These are phyloP conservation scores for Pneumocystis jirovecii DNA, from an alignment of 1,139 yeast genomes.

Conservation along the genomic window DNA sequence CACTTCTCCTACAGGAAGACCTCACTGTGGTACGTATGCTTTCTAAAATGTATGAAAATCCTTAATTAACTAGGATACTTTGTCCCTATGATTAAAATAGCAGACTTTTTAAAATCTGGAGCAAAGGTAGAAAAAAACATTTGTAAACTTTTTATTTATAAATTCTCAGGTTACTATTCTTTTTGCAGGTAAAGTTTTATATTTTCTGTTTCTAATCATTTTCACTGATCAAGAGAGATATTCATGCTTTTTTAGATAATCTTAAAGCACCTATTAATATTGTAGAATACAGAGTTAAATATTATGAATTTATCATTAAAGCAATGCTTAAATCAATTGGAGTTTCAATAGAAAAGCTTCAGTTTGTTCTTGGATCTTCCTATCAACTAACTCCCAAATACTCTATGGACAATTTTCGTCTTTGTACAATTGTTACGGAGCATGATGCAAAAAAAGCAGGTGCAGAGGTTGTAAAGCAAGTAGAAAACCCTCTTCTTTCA, in stretches of 20 bases:
- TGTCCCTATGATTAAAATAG: slow-evolving; percentile 93
- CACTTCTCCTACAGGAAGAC: slow-evolving; percentile 89
- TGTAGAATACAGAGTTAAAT: slow-evolving; percentile 74
- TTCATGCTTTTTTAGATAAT: slow-evolving; percentile 93
- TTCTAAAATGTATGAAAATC: neutral
- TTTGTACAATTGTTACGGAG: slow-evolving; percentile 72
- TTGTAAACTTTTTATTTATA: neutral
- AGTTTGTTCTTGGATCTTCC: slow-evolving; percentile 72
- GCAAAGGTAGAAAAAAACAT: slow-evolving; percentile 4
- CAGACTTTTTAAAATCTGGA: slow-evolving; percentile 89
- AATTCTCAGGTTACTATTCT: slow-evolving; percentile 74
- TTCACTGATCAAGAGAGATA: slow-evolving; percentile 36
- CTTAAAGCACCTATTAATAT: slow-evolving; percentile 97
- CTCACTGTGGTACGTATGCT: slow-evolving; percentile 53
- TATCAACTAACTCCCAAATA: slow-evolving; percentile 68
- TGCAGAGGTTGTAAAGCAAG: slow-evolving; percentile 98
- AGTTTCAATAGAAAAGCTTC: slow-evolving; percentile 79
- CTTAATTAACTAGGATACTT: slow-evolving; percentile 41
- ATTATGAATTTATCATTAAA: slow-evolving; percentile 71
- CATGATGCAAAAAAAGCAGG: slow-evolving; percentile 98
- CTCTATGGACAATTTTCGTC: slow-evolving; percentile 74
- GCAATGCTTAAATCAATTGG: slow-evolving; percentile 71
- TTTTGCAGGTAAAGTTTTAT: slow-evolving; percentile 29
- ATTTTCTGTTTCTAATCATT: neutral
- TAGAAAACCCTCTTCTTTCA: slow-evolving; percentile 77